Percentiles rank a stretch among this genome's conserved stretches.
phyloP scores from a whole-genome alignment of 306 rosid species.

The Cicer chorassanicum region DNA sequence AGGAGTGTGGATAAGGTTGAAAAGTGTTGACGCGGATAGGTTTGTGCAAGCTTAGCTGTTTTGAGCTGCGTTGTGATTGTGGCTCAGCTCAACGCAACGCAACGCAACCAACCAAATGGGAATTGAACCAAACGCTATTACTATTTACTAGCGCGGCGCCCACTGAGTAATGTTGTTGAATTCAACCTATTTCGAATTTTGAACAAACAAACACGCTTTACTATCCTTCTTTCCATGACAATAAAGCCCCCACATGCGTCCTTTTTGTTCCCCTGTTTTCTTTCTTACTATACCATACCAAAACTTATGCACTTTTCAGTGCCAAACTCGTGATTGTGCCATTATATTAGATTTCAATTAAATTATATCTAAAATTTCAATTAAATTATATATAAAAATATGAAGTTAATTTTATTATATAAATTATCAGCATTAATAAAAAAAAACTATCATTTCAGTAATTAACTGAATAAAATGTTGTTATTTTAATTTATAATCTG shows the following conservation, averaged over 20 bases:
- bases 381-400: no score
- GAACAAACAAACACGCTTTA: not conserved
- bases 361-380: no score
- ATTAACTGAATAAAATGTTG: no score
- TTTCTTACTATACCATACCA: not conserved
- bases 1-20: conserved; percentile 44
- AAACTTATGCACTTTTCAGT: no score
- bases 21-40: conserved; percentile 14
- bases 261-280: not conserved
- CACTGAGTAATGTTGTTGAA: not conserved
- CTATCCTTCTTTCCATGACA: not conserved
- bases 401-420: no score
- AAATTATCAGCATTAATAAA: no score
- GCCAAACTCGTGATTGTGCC: no score
- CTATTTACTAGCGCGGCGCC: not conserved
- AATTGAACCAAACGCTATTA: not conserved
- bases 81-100: no score
- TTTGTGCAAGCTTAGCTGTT: not conserved
- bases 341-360: no score
- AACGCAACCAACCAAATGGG: not conserved
- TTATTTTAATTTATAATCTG: no score
- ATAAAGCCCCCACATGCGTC: not conserved
- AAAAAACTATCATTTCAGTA: no score
- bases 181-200: not conserved
- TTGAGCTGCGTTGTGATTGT: not conserved